Conservation (phyloP, 2,329 filamentous ascomycete genomes). For the Fusarium caatingaense region DNA sequence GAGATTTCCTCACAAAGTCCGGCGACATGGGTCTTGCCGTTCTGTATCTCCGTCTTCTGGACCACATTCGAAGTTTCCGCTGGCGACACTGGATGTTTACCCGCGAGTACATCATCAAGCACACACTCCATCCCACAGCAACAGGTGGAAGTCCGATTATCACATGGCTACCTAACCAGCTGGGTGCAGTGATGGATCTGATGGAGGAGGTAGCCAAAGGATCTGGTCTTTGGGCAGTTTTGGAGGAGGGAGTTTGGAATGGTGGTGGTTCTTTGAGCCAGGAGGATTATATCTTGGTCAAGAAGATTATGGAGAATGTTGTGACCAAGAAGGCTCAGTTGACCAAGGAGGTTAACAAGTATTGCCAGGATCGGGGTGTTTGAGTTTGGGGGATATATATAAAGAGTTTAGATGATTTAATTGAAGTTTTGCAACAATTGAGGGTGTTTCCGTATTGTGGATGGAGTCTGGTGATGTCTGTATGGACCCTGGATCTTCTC, state of each 20-base stretch:
- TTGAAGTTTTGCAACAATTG: neutral
- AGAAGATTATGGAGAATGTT: constrained; percentile 73
- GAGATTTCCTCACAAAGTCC: constrained; percentile 58
- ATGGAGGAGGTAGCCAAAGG: constrained; percentile 70
- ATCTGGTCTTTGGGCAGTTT: constrained; percentile 34
- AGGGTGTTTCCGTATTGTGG: neutral
- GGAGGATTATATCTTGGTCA: constrained; percentile 32
- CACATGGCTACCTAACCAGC: constrained; percentile 86
- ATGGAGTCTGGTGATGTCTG: neutral
- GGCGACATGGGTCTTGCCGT: constrained; percentile 59
- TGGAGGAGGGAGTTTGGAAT: constrained; percentile 36
- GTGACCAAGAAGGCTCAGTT: constrained; percentile 72
- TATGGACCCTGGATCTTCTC: neutral
- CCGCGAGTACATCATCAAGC: constrained; percentile 85
- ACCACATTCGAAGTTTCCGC: constrained; percentile 83
- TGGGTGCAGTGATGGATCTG: constrained; percentile 77
- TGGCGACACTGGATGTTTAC: constrained; percentile 91
- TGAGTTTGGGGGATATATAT: neutral
- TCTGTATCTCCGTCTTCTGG: constrained; percentile 72
- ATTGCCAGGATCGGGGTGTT: constrained; percentile 72
- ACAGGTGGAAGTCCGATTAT: constrained; percentile 86
- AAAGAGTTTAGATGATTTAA: neutral
- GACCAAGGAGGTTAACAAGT: constrained; percentile 79
- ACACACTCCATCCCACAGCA: constrained; percentile 79
- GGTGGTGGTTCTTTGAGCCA: constrained; percentile 29